Conservation (phyloP, 2,329 filamentous ascomycete species). For the Cladosporium oxysporum region DNA sequence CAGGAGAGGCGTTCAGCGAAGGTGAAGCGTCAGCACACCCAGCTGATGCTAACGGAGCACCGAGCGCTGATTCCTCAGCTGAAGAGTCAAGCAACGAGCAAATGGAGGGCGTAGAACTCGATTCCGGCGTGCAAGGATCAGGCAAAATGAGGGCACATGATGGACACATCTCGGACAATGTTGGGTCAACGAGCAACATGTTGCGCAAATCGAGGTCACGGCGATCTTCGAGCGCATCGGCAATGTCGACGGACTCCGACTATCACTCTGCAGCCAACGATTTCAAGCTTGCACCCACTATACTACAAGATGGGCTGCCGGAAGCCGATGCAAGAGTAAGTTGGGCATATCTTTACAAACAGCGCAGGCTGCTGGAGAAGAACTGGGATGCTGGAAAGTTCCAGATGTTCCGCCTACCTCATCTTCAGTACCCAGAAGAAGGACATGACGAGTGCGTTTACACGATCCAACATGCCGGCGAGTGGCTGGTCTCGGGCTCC, state of each 20-base stretch:
- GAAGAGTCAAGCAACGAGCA: slow-evolving; percentile 15
- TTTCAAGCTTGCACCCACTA: slow-evolving; percentile 15
- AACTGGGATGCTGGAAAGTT: slow-evolving; percentile 88
- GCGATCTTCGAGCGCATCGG: slow-evolving; percentile 17
- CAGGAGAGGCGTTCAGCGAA: slow-evolving; percentile 37
- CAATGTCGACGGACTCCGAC: slow-evolving; percentile 18
- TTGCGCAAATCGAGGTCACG: slow-evolving; percentile 5
- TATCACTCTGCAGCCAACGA: slow-evolving; percentile 6
- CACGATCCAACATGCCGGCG: slow-evolving; percentile 82
- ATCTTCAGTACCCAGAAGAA: slow-evolving; percentile 76
- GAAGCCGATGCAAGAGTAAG: slow-evolving; percentile 64
- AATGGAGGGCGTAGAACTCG: slow-evolving; percentile 20
- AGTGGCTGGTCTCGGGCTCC: slow-evolving; percentile 90
- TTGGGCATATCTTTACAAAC: slow-evolving; percentile 91
- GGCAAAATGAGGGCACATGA: not conserved
- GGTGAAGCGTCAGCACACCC: slow-evolving; percentile 25
- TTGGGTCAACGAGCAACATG: not conserved
- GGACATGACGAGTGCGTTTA: slow-evolving; percentile 93
- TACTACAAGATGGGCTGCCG: slow-evolving; percentile 5
- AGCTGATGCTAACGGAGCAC: slow-evolving; percentile 20
- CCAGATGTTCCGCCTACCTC: slow-evolving; percentile 85
- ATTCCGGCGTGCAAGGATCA: not conserved
- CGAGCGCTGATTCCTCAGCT: slow-evolving; percentile 16
- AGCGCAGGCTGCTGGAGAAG: slow-evolving; percentile 78
- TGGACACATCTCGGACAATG: not conserved